Base-by-base conservation (phyloP, 129 eudicot species). In the Flaveria bidentis region DNA sequence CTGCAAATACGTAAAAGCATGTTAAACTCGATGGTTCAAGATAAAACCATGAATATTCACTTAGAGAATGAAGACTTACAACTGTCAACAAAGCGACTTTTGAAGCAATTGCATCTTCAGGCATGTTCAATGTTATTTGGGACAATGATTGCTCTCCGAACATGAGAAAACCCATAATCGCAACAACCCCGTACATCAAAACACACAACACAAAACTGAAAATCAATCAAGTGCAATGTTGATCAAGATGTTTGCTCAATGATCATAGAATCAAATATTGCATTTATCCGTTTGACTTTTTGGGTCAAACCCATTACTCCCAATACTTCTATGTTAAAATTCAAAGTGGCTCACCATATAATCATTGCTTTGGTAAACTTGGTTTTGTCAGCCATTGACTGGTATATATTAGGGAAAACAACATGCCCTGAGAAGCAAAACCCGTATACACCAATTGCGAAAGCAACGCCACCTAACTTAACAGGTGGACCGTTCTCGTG, bases 361-460 rank as follows among this genome's bases (percentile, higher is more conserved):
- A 84, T 61, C 47, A 92, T 72, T 76, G 97, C 97, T 56, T 63
- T 79, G 63, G 88, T 87, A 76, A 89, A 92, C 86, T 92, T 81
- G 5, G 82, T 82, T 79, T 84, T 89, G 66, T 92, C 93, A 50
- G 97, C 93, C 97, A 92, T 92, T 25, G 97, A 89, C 49, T 92
- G 96, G 84, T 93, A 93, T 63, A 93, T 90, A 76, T 93, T 93
- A 16, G 98, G 98, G 73, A 93, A 88, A 33, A 93, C 98, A 18
- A 88, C 74, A 78, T 93, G 96, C 7, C 98, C 98, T 0, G 98
- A 86, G 71, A 84, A 93, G 84, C 96, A 85, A 84, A 78, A 93
- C 11, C 96, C 98, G 51, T 84, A 93, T 36, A 93, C 82, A 77
- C 96, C 98, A 71, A 90, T 81, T 2, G 94, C 90, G 52, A 86